These are phyloP conservation scores for Dichotomopilus funicola DNA, from an alignment of 2,329 filamentous ascomycete species.

Conservation along the genomic window DNA sequence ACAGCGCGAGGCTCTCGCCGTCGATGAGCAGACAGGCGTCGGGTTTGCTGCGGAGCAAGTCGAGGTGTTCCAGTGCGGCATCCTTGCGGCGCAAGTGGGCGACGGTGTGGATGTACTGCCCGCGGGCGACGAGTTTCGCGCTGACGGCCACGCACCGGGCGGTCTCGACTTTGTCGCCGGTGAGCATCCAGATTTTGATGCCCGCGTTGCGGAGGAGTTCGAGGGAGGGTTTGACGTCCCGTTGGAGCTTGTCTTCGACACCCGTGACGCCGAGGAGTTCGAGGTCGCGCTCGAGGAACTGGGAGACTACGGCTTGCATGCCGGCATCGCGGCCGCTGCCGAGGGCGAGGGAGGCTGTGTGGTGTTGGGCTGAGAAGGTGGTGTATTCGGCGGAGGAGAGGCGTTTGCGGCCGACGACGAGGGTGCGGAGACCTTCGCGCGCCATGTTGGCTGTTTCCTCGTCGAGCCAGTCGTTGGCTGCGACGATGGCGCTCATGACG, in stretches of 20 bases:
- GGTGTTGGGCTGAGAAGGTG: conserved; percentile 69
- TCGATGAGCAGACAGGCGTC: conserved; percentile 88
- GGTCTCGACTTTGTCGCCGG: conserved; percentile 96
- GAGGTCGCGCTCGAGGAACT: conserved; percentile 78
- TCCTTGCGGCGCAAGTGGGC: conserved; percentile 78
- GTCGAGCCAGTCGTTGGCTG: conserved; percentile 95
- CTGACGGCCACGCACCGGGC: conserved; percentile 93
- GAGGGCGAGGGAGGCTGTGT: conserved; percentile 74
- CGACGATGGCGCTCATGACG: conserved; percentile 94
- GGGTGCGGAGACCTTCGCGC: conserved; percentile 83
- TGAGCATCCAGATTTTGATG: conserved; percentile 99
- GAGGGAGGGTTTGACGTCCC: conserved; percentile 89
- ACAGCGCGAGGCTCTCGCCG: conserved; percentile 78
- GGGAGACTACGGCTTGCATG: conserved; percentile 72
- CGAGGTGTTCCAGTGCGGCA: conserved; percentile 77
- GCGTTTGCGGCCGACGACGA: conserved; percentile 89
- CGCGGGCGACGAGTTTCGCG: conserved; percentile 85
- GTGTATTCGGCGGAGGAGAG: conserved; percentile 72
- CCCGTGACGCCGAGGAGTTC: conserved; percentile 96
- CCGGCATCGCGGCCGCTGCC: conserved; percentile 65
- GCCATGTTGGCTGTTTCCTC: conserved; percentile 99
- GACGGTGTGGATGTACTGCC: conserved; percentile 94
- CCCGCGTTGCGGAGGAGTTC: conserved; percentile 94
- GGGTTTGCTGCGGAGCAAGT: conserved; percentile 81
- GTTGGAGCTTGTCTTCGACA: conserved; percentile 94